phyloP scores from a whole-genome alignment of 1,284 basidiomycete species.

The Ganoderma sinense region DNA sequence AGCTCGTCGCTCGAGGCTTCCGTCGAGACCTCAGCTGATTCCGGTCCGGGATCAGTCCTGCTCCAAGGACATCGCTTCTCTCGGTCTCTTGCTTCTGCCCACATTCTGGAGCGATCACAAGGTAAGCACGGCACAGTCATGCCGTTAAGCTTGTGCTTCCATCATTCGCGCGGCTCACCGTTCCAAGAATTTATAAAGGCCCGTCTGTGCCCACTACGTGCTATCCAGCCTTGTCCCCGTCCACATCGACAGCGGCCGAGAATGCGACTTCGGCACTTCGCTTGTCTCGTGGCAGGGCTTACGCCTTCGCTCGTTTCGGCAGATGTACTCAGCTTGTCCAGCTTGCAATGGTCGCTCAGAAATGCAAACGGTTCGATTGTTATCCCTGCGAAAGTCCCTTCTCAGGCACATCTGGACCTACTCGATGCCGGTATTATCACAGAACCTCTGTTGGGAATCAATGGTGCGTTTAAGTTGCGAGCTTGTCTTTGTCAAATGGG shows the following conservation, averaged over 20 bases:
- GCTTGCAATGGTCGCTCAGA: conserved; percentile 58
- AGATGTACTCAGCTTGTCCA: conserved; percentile 52
- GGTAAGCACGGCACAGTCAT: not conserved
- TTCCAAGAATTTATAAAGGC: not conserved
- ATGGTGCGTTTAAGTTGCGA: conserved; percentile 44
- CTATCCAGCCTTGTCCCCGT: not conserved
- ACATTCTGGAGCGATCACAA: not conserved
- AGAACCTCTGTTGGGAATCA: conserved; percentile 61
- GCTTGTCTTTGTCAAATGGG: not conserved
- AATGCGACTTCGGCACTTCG: not conserved
- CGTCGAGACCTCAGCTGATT: not conserved
- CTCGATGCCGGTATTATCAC: conserved; percentile 59
- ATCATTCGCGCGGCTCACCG: not conserved
- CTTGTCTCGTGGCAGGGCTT: conserved; percentile 20
- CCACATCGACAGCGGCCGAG: not conserved
- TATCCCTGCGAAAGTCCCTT: conserved; percentile 60
- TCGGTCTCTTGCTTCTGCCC: not conserved
- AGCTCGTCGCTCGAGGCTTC: not conserved
- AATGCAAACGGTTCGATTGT: conserved; percentile 62
- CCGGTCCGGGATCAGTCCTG: not conserved
- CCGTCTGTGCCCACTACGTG: not conserved
- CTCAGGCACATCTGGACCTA: conserved; percentile 63
- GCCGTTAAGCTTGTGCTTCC: not conserved
- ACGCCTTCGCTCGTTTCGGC: conserved; percentile 34
- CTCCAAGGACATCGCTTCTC: not conserved